Evolutionary conservation across 2,329 filamentous ascomycete genomes (phyloP).

Genomic region (Hypoxylon sp.): DNA sequence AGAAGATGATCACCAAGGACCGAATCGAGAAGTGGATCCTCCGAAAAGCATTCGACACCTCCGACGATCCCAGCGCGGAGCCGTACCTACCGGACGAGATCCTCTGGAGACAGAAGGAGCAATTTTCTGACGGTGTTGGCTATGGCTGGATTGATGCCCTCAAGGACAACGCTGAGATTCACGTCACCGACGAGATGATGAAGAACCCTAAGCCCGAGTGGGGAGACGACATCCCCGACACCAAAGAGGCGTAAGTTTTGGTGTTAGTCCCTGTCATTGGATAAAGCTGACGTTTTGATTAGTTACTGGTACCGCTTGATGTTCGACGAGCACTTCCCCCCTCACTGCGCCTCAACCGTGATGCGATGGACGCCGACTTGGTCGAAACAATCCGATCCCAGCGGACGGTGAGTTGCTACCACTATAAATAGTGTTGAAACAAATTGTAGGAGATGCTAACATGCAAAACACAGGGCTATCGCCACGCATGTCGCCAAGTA

Average conservation of each 20-base stretch:
- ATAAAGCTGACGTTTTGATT: slow-evolving; percentile 48
- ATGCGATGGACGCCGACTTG: slow-evolving; percentile 98
- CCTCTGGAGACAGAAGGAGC: slow-evolving; percentile 98
- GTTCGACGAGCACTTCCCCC: slow-evolving; percentile 99
- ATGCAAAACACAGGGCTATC: slow-evolving; percentile 73
- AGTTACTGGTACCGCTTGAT: slow-evolving; percentile 97
- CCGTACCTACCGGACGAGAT: slow-evolving; percentile 97
- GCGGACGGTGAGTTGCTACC: slow-evolving; percentile 77
- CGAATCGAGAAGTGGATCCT: slow-evolving; percentile 98
- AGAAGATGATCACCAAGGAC: slow-evolving; percentile 95
- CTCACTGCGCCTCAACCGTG: slow-evolving; percentile 90
- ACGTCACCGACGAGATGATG: slow-evolving; percentile 98
- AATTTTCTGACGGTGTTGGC: slow-evolving; percentile 98
- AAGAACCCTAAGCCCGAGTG: slow-evolving; percentile 98
- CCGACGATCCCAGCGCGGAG: slow-evolving; percentile 82
- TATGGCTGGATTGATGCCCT: slow-evolving; percentile 99
- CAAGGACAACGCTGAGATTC: slow-evolving; percentile 91
- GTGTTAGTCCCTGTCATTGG: slow-evolving; percentile 1
- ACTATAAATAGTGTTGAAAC: neutral
- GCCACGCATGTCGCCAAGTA: slow-evolving; percentile 83
- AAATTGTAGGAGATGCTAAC: slow-evolving; percentile 24
- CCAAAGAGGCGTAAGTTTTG: slow-evolving; percentile 87
- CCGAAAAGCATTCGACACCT: slow-evolving; percentile 96
- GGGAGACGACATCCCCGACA: slow-evolving; percentile 92
- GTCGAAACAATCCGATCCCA: slow-evolving; percentile 96